Conservation (phyloP, 306 rosid species). For the Calophaca sinica region DNA sequence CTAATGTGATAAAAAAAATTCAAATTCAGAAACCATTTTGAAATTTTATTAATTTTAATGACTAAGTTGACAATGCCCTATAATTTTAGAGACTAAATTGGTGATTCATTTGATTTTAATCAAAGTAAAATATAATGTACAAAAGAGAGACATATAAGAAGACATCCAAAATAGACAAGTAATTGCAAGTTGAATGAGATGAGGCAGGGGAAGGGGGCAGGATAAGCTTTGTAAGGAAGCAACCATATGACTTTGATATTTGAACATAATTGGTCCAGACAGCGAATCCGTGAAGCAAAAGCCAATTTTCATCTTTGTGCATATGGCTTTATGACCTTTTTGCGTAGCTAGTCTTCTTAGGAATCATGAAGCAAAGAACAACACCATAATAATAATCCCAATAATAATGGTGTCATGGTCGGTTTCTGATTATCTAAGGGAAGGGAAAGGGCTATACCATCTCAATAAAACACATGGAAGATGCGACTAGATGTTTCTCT, state of each 20-base stretch:
- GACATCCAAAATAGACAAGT: too few relatives aligned
- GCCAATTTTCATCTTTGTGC: conserved; percentile 40
- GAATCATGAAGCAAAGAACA: conserved; percentile 43
- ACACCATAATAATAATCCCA: conserved; percentile 31
- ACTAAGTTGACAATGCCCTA: too few relatives aligned
- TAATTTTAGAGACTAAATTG: too few relatives aligned
- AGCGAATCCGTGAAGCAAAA: conserved; percentile 53
- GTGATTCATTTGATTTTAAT: too few relatives aligned
- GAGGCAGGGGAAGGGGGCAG: neutral
- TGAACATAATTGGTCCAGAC: conserved; percentile 41
- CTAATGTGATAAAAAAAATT: too few relatives aligned
- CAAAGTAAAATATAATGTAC: too few relatives aligned
- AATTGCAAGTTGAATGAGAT: neutral
- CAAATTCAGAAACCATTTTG: too few relatives aligned
- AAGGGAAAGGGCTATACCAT: too few relatives aligned
- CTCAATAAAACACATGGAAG: too few relatives aligned
- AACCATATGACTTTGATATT: conserved; percentile 35
- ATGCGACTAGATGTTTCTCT: neutral
- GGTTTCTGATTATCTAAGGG: conserved; percentile 23
- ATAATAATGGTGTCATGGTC: conserved; percentile 29
- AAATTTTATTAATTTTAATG: too few relatives aligned
- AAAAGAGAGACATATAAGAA: too few relatives aligned
- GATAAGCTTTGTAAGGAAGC: conserved; percentile 41
- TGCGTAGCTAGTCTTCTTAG: too few relatives aligned
- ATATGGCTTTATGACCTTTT: neutral